These are phyloP conservation scores for Kodamaea kaohsiungensis DNA, from an alignment of 805 yeast species.

Conservation along the genomic window DNA sequence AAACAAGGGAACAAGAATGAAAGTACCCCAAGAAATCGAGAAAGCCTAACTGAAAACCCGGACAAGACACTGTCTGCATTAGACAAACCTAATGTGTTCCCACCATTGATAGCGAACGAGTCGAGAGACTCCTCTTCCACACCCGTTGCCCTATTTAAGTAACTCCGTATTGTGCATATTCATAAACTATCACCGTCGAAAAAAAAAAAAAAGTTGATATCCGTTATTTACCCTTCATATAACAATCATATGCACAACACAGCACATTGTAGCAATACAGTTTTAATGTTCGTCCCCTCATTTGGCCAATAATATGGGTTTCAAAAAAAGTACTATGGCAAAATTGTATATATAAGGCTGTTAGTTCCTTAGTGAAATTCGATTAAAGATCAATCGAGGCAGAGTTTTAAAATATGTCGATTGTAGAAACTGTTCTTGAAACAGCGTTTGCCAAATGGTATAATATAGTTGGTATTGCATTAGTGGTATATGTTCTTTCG, in stretches of 20 bases:
- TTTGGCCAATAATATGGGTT: not conserved
- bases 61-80: too few species aligned
- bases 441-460: constrained; percentile 3
- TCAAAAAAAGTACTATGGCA: not conserved
- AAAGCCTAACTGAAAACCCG: not conserved
- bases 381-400: not conserved
- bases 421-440: not conserved
- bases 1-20: not conserved
- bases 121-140: too few species aligned
- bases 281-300: not conserved
- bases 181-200: not conserved
- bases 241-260: not conserved
- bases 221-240: not conserved
- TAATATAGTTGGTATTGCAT: not conserved
- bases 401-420: not conserved
- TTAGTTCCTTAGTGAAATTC: not conserved
- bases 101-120: too few species aligned
- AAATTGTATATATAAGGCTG: not conserved
- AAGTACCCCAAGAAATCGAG: not conserved
- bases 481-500: constrained; percentile 5
- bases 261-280: not conserved
- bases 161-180: not conserved
- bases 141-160: not conserved
- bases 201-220: not conserved
- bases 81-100: too few species aligned